A percentile compares a stretch with the other conserved stretches of the same genome.
Conservation (phyloP, 1,139 yeast genomes). For the Scheffersomyces titani region DNA sequence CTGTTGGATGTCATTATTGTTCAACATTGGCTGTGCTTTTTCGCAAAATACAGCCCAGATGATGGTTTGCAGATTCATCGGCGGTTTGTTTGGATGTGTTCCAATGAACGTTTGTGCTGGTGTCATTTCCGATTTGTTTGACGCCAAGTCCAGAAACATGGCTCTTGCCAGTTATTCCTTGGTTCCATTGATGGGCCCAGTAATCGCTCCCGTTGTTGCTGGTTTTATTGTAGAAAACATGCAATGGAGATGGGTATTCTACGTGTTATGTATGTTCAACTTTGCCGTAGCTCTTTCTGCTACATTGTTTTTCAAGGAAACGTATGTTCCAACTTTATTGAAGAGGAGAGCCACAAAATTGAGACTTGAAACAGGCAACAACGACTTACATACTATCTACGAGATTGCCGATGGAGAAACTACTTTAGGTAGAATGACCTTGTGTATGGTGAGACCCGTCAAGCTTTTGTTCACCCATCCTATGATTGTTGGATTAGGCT, state of each 20-base stretch:
- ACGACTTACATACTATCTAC: conserved; percentile 42
- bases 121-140: conserved; percentile 34
- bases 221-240: conserved; percentile 39
- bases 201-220: conserved; percentile 58
- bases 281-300: conserved; percentile 40
- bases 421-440: conserved; percentile 27
- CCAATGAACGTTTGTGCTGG: conserved; percentile 50
- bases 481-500: conserved; percentile 46
- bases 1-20: conserved; percentile 31
- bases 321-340: conserved; percentile 42
- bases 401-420: conserved; percentile 42
- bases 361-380: conserved; percentile 38
- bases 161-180: conserved; percentile 46
- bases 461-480: conserved; percentile 45
- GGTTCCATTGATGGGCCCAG: conserved; percentile 58
- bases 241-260: conserved; percentile 48
- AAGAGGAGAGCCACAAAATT: conserved; percentile 31
- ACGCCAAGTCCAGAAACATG: conserved; percentile 36
- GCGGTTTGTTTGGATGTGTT: conserved; percentile 42
- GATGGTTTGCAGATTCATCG: conserved; percentile 41
- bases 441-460: conserved; percentile 42
- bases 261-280: conserved; percentile 43
- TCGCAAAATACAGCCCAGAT: conserved; percentile 40
- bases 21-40: conserved; percentile 45
- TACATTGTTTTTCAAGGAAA: conserved; percentile 38